Conservation (phyloP, 208 protist genomes). For the Tritrichomonas foetus region DNA sequence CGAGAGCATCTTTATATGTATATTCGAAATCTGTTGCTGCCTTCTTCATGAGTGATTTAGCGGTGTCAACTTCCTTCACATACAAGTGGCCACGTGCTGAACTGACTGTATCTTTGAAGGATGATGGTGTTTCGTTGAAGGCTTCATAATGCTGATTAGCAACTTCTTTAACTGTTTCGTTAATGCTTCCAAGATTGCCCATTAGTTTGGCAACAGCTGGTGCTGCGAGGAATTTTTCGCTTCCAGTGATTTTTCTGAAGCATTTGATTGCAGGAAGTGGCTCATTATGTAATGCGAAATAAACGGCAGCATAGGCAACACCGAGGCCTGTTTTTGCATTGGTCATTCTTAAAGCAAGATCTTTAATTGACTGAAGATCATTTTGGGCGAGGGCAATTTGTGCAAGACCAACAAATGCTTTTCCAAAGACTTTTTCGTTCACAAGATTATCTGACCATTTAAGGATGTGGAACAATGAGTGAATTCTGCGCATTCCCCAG, state of each 20-base stretch:
- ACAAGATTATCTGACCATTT: not conserved
- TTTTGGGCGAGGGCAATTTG: not conserved
- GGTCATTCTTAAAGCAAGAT: not conserved
- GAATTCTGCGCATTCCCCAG: not conserved
- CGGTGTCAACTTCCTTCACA: not conserved
- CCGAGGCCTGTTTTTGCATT: not conserved
- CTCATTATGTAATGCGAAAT: not conserved
- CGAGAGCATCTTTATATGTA: not conserved
- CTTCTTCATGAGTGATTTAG: not conserved
- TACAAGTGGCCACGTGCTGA: not conserved
- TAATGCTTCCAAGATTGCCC: not conserved
- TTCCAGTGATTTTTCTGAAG: not conserved
- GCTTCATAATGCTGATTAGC: not conserved
- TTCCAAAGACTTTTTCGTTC: not conserved
- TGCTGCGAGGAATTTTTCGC: no score
- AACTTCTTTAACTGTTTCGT: not conserved
- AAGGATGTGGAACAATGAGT: not conserved
- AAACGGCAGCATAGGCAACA: not conserved
- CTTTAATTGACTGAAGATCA: not conserved
- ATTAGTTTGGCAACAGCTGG: not conserved
- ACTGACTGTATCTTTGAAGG: not conserved
- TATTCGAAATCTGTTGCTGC: not conserved
- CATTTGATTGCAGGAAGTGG: not conserved
- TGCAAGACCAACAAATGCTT: not conserved
- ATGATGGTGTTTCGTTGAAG: not conserved